phyloP scores from a whole-genome alignment of 164 flowering plant genomes.

The Tetracentron sinense region DNA sequence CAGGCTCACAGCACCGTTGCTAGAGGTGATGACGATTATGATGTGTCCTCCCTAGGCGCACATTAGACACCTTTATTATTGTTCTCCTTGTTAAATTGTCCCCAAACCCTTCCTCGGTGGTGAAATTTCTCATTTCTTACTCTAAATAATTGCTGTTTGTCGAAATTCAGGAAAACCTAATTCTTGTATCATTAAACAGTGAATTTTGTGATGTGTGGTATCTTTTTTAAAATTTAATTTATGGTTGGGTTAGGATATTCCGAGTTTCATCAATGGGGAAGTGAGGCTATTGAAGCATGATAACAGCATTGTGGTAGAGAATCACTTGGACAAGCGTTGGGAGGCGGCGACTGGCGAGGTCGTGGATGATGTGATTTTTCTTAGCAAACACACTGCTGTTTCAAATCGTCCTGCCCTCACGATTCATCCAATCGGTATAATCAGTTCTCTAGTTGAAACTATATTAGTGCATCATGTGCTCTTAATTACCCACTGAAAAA shows the following conservation, averaged over 20 bases:
- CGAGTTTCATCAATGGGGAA: constrained; percentile 48
- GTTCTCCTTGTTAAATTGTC: too few relatives aligned
- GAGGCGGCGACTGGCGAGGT: constrained; percentile 66
- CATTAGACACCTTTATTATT: too few relatives aligned
- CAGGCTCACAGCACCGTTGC: neutral
- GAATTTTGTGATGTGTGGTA: neutral
- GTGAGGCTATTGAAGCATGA: constrained; percentile 66
- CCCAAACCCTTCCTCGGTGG: too few relatives aligned
- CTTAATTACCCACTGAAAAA: neutral
- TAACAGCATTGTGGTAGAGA: constrained; percentile 63
- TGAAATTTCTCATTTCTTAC: too few relatives aligned
- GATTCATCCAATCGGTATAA: constrained; percentile 82
- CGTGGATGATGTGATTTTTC: constrained; percentile 71
- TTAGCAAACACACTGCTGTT: constrained; percentile 79
- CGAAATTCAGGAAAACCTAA: neutral
- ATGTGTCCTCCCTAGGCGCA: too few relatives aligned
- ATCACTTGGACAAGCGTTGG: constrained; percentile 79
- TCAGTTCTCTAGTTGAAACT: neutral
- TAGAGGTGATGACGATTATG: too few relatives aligned
- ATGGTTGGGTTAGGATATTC: constrained; percentile 35
- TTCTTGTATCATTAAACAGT: neutral
- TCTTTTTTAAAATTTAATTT: neutral
- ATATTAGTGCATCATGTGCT: neutral
- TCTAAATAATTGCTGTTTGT: neutral
- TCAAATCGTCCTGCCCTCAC: constrained; percentile 89